phyloP scores from a whole-genome alignment of 2,329 filamentous ascomycete genomes.

The Alternaria metachromatica region DNA sequence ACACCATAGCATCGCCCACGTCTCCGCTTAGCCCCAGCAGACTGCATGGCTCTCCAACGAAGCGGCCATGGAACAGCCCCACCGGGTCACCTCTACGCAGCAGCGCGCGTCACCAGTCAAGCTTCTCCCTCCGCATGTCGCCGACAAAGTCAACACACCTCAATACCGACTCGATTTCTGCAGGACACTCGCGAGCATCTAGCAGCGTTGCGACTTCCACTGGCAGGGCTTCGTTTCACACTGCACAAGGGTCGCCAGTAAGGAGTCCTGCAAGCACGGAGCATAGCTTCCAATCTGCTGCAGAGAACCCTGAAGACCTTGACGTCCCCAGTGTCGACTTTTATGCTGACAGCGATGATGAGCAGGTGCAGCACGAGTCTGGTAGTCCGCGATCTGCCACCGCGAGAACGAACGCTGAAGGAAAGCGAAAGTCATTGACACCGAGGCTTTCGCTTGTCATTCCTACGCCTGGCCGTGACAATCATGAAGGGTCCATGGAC shows the following conservation, averaged over 20 bases:
- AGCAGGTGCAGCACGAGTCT: slow-evolving; percentile 11
- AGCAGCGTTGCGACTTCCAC: slow-evolving; percentile 29
- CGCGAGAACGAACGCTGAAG: not conserved
- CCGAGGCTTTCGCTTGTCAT: slow-evolving; percentile 32
- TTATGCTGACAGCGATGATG: slow-evolving; percentile 21
- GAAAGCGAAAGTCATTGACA: slow-evolving; percentile 2
- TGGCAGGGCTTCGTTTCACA: slow-evolving; percentile 27
- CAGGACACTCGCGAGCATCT: slow-evolving; percentile 14
- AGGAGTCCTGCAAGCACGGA: slow-evolving; percentile 32
- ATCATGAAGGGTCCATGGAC: not conserved
- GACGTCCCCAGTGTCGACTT: slow-evolving; percentile 10
- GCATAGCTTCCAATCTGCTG: slow-evolving; percentile 26
- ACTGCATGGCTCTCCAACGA: slow-evolving; percentile 22
- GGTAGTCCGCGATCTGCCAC: not conserved
- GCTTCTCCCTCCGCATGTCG: slow-evolving; percentile 24
- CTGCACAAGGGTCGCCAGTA: slow-evolving; percentile 38
- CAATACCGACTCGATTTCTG: not conserved
- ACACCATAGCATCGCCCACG: slow-evolving; percentile 20
- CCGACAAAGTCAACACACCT: slow-evolving; percentile 19
- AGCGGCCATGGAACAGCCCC: slow-evolving; percentile 26
- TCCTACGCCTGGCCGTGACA: slow-evolving; percentile 1
- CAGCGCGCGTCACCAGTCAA: slow-evolving; percentile 14
- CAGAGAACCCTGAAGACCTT: slow-evolving; percentile 15
- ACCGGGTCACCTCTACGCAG: slow-evolving; percentile 18
- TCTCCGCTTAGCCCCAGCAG: slow-evolving; percentile 18